These are phyloP conservation scores for Aquilaria yunnanensis DNA, from an alignment of 345 rosid species.

Conservation along the genomic window DNA sequence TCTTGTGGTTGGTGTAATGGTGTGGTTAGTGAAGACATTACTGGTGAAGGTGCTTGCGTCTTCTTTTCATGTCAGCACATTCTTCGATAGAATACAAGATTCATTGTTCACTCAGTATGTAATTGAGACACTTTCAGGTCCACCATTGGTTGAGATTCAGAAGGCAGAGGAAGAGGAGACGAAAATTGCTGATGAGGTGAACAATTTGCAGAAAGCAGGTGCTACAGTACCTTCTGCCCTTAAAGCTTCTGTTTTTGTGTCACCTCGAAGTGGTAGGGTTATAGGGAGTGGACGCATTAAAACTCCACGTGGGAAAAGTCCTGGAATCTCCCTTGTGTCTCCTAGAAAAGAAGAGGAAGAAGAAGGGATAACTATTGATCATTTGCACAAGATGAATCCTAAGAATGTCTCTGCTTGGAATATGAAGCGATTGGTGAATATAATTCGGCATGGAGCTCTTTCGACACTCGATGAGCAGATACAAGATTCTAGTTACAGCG, in stretches of 20 bases:
- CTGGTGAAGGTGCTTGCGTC: slow-evolving; percentile 91
- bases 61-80: slow-evolving; percentile 82
- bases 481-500: slow-evolving; percentile 37
- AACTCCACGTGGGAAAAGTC: slow-evolving; percentile 43
- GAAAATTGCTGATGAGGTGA: slow-evolving; percentile 32
- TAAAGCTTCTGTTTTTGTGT: slow-evolving; percentile 22
- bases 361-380: slow-evolving; percentile 53
- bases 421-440: slow-evolving; percentile 79
- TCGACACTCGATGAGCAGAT: slow-evolving; percentile 84
- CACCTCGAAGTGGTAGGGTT: slow-evolving; percentile 21
- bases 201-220: slow-evolving; percentile 38
- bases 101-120: slow-evolving; percentile 75
- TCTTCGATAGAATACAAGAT: slow-evolving; percentile 87
- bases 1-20: slow-evolving; percentile 53
- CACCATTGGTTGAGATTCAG: slow-evolving; percentile 49
- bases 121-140: slow-evolving; percentile 80
- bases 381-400: slow-evolving; percentile 64
- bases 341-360: slow-evolving; percentile 28
- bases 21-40: slow-evolving; percentile 81
- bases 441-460: slow-evolving; percentile 56
- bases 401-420: slow-evolving; percentile 97
- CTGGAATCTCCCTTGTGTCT: slow-evolving; percentile 38
- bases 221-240: slow-evolving; percentile 39
- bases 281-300: slow-evolving; percentile 37
- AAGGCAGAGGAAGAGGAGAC: slow-evolving; percentile 44